Base-by-base conservation (phyloP, 208 protist species). In the Acanthamoeba triangularis region DNA sequence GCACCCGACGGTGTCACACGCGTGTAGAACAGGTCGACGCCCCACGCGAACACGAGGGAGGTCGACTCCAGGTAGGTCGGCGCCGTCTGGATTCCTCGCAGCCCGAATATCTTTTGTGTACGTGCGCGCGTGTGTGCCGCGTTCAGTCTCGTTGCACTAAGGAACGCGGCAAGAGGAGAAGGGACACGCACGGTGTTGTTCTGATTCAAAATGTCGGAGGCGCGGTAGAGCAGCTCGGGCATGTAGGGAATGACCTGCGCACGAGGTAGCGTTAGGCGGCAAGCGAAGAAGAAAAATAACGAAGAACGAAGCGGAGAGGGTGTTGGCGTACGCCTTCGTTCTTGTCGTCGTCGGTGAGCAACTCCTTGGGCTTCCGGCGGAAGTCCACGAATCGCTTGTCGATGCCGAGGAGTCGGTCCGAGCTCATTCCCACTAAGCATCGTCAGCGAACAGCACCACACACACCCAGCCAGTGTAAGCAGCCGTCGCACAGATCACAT, bases 31-130 rank as follows among this genome's bases (percentile, higher is more conserved):
- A 97, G 13, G 92, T 97, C 96, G 10, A 96, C 13, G 61, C 96
- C 96, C 35, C 23, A 80, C 1, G 96, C 18, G n/a, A 97, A 95
- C 35, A 97, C 14, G 1, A 96, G 11, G 8, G 90, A 94, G 3
- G 96, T 97, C 44, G 96, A 97, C 80, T 97, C 96, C 56, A 96
- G 59, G 69, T 49, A 63, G 33, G 96, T 95, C 23, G 94, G 74
- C 25, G 41, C 56, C 23, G 95, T 96, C 23, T 44, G 49, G 25
- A 97, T 96, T 3, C 37, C 63, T 16, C 72, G 63, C 33, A 96
- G 37, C 20, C 44, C 41, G 28, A 23, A 16, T 7, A 97, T 90
- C 56, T 96, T 72, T 1, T 37, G 65, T 72, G 8, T 37, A 1
- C 20, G 63, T 72, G 4, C 23, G 11, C 10, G 65, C 20, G 10